phyloP scores from a whole-genome alignment of 2,329 filamentous ascomycete genomes.

The Fusarium multiceps region DNA sequence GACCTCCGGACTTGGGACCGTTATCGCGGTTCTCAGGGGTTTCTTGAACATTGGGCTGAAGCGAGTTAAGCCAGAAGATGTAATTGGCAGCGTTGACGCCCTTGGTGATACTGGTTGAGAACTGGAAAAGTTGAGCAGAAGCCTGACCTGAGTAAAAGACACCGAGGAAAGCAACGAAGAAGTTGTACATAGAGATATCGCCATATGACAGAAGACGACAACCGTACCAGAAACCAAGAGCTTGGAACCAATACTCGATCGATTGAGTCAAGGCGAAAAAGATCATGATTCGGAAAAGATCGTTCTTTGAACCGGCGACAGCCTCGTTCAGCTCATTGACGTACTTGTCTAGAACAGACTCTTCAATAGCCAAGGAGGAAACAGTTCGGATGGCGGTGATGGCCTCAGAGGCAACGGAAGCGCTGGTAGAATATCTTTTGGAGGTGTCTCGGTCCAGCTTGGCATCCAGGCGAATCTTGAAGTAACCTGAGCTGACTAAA shows the following conservation, averaged over 20 bases:
- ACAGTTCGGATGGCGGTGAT: conserved; percentile 55
- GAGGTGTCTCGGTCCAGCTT: conserved; percentile 53
- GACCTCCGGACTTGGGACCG: conserved; percentile 49
- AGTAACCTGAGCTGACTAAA: conserved; percentile 51
- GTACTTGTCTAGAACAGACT: conserved; percentile 49
- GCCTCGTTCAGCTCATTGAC: conserved; percentile 48
- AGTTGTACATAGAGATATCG: conserved; percentile 65
- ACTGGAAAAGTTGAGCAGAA: conserved; percentile 56
- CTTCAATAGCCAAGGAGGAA: conserved; percentile 56
- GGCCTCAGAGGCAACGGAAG: conserved; percentile 58
- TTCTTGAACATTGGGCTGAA: conserved; percentile 57
- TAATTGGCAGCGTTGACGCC: conserved; percentile 62
- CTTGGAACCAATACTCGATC: conserved; percentile 54
- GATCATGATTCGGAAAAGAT: conserved; percentile 50
- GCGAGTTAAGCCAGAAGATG: conserved; percentile 59
- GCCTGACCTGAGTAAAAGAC: conserved; percentile 60
- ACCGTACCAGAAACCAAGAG: conserved; percentile 57
- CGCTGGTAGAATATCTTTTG: conserved; percentile 51
- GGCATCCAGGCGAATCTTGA: conserved; percentile 55
- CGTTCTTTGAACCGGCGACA: conserved; percentile 46
- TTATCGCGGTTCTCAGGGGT: conserved; percentile 54
- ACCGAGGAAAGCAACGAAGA: conserved; percentile 63
- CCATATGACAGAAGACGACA: conserved; percentile 52
- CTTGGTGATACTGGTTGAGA: conserved; percentile 65
- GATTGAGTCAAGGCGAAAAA: conserved; percentile 54